phyloP scores from a whole-genome alignment of 192 early-diverging fungal species.

The Backusella tuberculispora region DNA sequence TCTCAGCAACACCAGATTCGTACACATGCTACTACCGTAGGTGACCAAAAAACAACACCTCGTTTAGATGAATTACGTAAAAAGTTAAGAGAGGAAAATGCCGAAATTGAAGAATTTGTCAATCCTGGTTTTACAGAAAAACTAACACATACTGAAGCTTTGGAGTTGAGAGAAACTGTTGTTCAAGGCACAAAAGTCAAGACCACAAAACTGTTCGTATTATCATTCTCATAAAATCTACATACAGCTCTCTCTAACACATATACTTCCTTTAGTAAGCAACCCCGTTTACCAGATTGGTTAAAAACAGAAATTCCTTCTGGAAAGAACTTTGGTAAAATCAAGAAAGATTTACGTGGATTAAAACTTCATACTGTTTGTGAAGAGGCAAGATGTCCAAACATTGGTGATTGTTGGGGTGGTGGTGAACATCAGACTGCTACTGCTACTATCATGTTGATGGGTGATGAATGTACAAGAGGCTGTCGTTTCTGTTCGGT shows the following conservation, averaged over 20 bases:
- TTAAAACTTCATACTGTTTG: slow-evolving; percentile 97
- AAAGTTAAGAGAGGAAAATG: slow-evolving; percentile 48
- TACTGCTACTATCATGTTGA: slow-evolving; percentile 98
- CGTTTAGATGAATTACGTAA: slow-evolving; percentile 46
- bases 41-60: slow-evolving; percentile 30
- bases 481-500: slow-evolving; percentile 98
- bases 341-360: slow-evolving; percentile 92
- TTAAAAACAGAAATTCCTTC: slow-evolving; percentile 92
- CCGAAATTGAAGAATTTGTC: slow-evolving; percentile 61
- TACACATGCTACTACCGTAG: slow-evolving; percentile 29
- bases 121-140: slow-evolving; percentile 45
- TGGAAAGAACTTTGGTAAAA: slow-evolving; percentile 75
- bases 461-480: slow-evolving; percentile 98
- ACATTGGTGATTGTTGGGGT: slow-evolving; percentile 99
- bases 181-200: slow-evolving; percentile 44
- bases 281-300: slow-evolving; percentile 85
- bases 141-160: slow-evolving; percentile 58
- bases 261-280: slow-evolving; percentile 37
- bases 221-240: background rate
- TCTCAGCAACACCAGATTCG: slow-evolving; percentile 25
- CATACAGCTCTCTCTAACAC: background rate
- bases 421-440: slow-evolving; percentile 91
- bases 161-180: slow-evolving; percentile 60
- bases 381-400: slow-evolving; percentile 97
- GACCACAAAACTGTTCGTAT: slow-evolving; percentile 38